Evolutionary conservation across 192 early-diverging fungal genomes (phyloP), one percentile per base, ranked within the genome.

Genomic region (Thamnidium elegans): DNA sequence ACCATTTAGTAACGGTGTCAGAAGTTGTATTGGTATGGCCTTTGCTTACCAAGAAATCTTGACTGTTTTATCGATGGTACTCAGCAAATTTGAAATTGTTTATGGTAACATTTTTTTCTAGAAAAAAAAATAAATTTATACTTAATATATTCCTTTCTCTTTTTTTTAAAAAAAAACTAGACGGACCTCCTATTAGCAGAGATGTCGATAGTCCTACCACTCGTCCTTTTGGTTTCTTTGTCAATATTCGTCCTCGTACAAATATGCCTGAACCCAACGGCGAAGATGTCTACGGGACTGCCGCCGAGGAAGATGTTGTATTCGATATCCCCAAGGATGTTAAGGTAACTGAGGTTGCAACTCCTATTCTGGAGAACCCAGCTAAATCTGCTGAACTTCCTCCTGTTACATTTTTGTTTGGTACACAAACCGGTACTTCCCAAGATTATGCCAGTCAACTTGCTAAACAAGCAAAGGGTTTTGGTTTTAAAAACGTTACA

Each of bases 21-120:
- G 84, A 13, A 65, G 69, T 9, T 87, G 86, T 55, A 81, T 87
- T 51, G 86, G 86, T n/a, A 69, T 80, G 50, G 78, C 78, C 51
- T 80, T 87, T 72, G 81, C 86, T 44, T 34, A 85, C 55, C 61
- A 63, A 36, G 36, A 87, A 66, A 77, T 79, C 8, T 79, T 78
- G 52, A 81, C 83, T 7, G 77, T 85, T 10, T 36, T 82, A 14
- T 79, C 78, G 5, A 76, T 72, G 60, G 34, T 84, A 15, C 63
- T 87, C 23, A 71, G 70, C 26, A 51, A 51, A 2, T 87, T 79
- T 58, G 56, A 72, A 17, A 78, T 85, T 50, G 45, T 39, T 10
- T 71, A 66, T 60, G 45, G 36, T 39, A 39, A 39, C 3, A 3
- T 26, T 26, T 26, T 26, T 26, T 26, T 26, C 26, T 26, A 26